Base-by-base conservation (phyloP, 2,329 filamentous ascomycete genomes). In the Sporothrix protearum region DNA sequence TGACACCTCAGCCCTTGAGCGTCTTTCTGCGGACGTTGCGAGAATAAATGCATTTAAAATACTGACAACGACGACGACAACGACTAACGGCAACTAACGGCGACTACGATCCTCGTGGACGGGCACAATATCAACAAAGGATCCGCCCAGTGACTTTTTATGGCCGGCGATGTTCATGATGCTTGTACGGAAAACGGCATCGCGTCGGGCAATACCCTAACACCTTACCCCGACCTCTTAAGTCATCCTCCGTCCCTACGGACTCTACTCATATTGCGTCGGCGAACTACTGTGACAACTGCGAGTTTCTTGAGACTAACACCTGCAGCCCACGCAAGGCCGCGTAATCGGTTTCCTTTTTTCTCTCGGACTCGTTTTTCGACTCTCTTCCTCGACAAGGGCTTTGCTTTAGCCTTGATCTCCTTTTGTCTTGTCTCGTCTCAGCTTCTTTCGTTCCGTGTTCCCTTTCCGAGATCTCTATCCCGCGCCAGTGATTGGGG, bases 341-440 rank as follows among this genome's bases (percentile, higher is more conserved):
- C 63, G 64, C 19, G 45, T 53, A 39, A 8, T 36, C 39, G 36
- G n/a, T n/a, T 28, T 61, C n/a, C 25, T 61, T 22, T n/a, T 47
- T 14, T 47, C 42, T 47, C 33, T 8, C 33, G 33, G 33, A 8
- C 33, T 3, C 8, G 4, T 36, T 28, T 25, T 53, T 42, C 22
- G 5, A 3, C 1, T 1, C 2, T 36, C 3, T 45, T 63, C 39
- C 9, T 63, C 36, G 36, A 66, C 19, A 42, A 22, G 42, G 7
- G 4, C 3, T n/a, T 22, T 51, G 25, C 28, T 51, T 22, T 67
- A 67, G 42, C 63, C 16, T 49, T 19, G 42, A 67, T 67, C 63
- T 67, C 63, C 45, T 22, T 47, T 19, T 47, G 63, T 67, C 61
- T 66, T 63, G 57, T 42, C 36, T 64, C 16, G 45, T 67, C 63